Conservation (phyloP, 2,329 filamentous ascomycete species). For the Calonectria hawksworthii region DNA sequence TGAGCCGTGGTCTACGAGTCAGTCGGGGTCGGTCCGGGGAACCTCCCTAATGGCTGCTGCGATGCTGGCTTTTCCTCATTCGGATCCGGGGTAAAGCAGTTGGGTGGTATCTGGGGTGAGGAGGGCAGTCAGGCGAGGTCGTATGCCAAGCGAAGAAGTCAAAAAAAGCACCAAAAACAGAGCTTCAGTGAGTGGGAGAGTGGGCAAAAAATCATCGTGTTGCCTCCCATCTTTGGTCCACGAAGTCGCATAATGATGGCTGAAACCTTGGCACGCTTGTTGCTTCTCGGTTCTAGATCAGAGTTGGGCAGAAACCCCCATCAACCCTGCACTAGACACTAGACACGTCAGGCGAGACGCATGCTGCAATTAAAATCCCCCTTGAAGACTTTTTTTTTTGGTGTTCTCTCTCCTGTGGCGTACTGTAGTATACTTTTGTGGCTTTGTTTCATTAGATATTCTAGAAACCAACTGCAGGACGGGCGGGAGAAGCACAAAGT, state of each 20-base stretch:
- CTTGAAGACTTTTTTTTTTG: not conserved
- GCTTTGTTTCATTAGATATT: constrained; percentile 5
- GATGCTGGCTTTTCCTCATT: not conserved
- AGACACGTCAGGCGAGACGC: not conserved
- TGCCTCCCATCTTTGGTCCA: not conserved
- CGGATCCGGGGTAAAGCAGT: constrained; percentile 9
- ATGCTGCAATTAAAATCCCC: not conserved
- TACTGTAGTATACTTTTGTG: not conserved
- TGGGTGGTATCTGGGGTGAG: constrained; percentile 11
- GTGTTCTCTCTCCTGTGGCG: not conserved
- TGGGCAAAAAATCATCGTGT: not conserved
- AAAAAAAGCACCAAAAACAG: not conserved
- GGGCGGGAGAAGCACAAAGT: not conserved
- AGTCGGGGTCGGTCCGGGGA: constrained; percentile 18
- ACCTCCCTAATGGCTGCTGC: not conserved
- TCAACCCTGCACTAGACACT: not conserved
- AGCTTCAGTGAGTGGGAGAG: not conserved
- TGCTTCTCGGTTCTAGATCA: not conserved
- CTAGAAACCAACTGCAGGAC: constrained; percentile 1
- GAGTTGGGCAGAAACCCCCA: not conserved
- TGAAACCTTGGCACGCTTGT: constrained; percentile 7
- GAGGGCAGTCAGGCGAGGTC: not conserved
- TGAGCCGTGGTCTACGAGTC: constrained; percentile 16
- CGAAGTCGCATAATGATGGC: not conserved
- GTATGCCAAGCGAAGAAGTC: not conserved